A percentile compares a stretch with the other conserved stretches of the same genome.
These are phyloP conservation scores for Paramecium sexaurelia DNA, from an alignment of 73 alveolate species.

Conservation along the genomic window DNA sequence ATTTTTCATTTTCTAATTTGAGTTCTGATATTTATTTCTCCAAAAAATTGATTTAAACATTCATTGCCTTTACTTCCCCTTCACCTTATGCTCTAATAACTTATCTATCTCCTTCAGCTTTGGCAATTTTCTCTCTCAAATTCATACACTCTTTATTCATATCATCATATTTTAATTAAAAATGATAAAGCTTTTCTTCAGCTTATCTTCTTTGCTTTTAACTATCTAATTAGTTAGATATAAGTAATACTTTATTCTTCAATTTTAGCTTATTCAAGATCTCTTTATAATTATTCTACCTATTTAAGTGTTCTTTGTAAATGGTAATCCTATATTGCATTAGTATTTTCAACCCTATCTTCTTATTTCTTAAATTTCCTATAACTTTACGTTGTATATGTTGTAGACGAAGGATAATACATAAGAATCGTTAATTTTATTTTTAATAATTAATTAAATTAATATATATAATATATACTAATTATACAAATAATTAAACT, in stretches of 20 bases:
- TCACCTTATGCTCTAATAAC: not conserved
- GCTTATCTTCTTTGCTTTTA: not conserved
- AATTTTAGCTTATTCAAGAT: not conserved
- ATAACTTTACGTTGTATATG: slow-evolving; percentile 17
- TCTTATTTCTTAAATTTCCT: not conserved
- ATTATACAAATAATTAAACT: no score
- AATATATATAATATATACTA: no score
- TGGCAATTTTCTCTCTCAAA: slow-evolving; percentile 17
- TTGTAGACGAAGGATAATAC: slow-evolving; percentile 17
- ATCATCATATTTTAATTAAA: slow-evolving; percentile 15
- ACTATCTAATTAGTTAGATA: not conserved
- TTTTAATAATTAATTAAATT: not conserved
- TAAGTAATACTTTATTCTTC: not conserved
- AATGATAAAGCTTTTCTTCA: not conserved
- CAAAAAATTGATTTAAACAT: not conserved
- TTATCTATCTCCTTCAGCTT: not conserved
- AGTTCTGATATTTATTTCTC: not conserved
- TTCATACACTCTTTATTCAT: slow-evolving; percentile 15
- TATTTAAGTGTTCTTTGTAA: not conserved
- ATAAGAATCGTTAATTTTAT: not conserved
- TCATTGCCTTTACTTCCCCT: not conserved
- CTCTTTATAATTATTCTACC: not conserved
- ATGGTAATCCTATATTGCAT: not conserved
- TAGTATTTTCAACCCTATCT: not conserved
- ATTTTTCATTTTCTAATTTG: not conserved